Percentiles rank a stretch among this genome's conserved stretches.
phyloP scores from a whole-genome alignment of 139 green algal species.

The Protoeuglena noctilucae region DNA sequence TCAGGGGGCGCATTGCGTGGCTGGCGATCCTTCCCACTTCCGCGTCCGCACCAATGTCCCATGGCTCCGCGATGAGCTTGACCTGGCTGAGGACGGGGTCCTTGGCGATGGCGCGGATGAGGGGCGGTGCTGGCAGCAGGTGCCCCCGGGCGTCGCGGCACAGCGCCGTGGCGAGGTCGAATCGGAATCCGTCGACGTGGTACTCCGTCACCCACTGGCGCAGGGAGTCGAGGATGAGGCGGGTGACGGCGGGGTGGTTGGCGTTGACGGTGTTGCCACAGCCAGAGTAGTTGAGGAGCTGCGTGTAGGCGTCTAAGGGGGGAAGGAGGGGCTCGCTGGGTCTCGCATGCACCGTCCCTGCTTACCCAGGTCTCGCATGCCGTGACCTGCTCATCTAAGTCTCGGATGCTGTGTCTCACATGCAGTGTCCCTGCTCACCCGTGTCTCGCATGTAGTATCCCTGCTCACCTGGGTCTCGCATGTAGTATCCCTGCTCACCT shows the following conservation, averaged over 20 bases:
- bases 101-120: constrained; percentile 63
- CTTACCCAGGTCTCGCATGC: too few relatives aligned
- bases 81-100: constrained; percentile 62
- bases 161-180: constrained; percentile 83
- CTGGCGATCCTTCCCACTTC: too few relatives aligned
- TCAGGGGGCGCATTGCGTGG: too few relatives aligned
- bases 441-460: constrained; percentile 49
- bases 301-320: constrained; percentile 25
- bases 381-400: too few relatives aligned
- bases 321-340: too few relatives aligned
- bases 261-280: constrained; percentile 81
- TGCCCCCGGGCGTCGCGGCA: constrained; percentile 57
- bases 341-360: too few relatives aligned
- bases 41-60: constrained; percentile 71
- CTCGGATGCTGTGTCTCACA: constrained; percentile 51
- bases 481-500: constrained; percentile 54
- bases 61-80: constrained; percentile 82
- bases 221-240: constrained; percentile 69
- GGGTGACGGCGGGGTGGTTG: constrained; percentile 54
- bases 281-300: constrained; percentile 72
- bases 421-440: constrained; percentile 26
- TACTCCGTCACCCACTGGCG: constrained; percentile 67
- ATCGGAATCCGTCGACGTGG: constrained; percentile 86
- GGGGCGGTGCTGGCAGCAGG: constrained; percentile 55
- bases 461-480: constrained; percentile 1